Evolutionary conservation across 441 rosid genomes (phyloP), one percentile per base, ranked within the genome.

Genomic region (Arabidopsis hybrid): DNA sequence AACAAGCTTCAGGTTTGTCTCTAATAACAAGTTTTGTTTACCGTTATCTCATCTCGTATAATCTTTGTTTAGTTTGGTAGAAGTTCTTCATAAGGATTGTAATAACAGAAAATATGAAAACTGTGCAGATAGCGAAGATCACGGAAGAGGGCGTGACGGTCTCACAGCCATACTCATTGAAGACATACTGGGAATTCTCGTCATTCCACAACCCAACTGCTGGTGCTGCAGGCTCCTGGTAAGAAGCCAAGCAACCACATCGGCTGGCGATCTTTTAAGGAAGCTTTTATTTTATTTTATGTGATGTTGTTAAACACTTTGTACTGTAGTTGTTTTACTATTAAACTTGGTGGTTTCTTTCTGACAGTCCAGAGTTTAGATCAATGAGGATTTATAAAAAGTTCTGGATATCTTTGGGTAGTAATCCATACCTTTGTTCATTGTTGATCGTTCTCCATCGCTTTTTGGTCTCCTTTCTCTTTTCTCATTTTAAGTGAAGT

Each of bases 211-310:
- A 96, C 79, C 99, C 99, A 32, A 75, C 96, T 4, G 88, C 71
- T 53, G 89, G 97, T 69, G 98, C 99, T 45, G 91, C 89, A 81
- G 99, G 98, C 61, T 86, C 98, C 2, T 91, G 97, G 98, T 93
- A 90, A 75, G 74, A 72, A 34, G 43, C 69, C 6, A 60, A 36
- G 35, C 21, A 26, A 34, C 21, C 73, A 34, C 9, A 35, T 8
- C 43, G 45, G 59, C 31, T 6, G 32, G 69, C 9, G 31, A 35
- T 17, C 65, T 60, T 32, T 58, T 42, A 38, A 36, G 49, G 26
- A 66, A 40, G 12, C 46, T 43, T 40, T 12, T 39, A 21, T 21
- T 2, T 13, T 21, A 2, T 55, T 4, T 42, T 18, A 7, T 36
- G 49, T 46, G 43, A 39, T 66, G 36, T 11, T 66, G 59, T 50